Conservation (phyloP, 441 rosid genomes). For the Euphorbia corollata region DNA sequence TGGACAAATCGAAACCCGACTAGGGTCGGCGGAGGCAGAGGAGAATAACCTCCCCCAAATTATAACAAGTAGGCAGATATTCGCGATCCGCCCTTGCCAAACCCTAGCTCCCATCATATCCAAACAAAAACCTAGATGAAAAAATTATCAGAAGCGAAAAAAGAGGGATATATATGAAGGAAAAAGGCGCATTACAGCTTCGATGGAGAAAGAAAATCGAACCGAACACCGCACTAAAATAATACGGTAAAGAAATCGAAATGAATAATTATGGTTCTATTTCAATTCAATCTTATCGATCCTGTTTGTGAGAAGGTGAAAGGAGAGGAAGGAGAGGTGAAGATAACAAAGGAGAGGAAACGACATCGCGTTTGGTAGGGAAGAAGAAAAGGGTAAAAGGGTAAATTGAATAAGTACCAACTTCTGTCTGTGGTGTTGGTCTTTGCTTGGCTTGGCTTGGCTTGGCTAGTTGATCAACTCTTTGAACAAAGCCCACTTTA, state of each 20-base stretch:
- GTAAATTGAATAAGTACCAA: too few relatives aligned
- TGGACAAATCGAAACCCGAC: constrained; percentile 27
- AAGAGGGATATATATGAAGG: too few relatives aligned
- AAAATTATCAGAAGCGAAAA: too few relatives aligned
- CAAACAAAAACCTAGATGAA: too few relatives aligned
- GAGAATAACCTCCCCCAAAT: constrained; percentile 29
- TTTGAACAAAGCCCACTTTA: too few relatives aligned
- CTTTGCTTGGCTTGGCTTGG: too few relatives aligned
- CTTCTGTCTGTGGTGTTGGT: too few relatives aligned
- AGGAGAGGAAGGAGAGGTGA: neutral
- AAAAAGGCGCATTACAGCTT: too few relatives aligned
- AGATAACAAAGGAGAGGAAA: neutral
- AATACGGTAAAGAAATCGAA: neutral
- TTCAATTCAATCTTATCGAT: too few relatives aligned
- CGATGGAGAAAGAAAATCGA: neutral
- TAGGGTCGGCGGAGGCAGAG: constrained; percentile 22
- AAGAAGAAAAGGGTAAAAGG: too few relatives aligned
- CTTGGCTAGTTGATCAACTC: too few relatives aligned
- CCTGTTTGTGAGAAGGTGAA: neutral
- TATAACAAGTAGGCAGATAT: constrained; percentile 20
- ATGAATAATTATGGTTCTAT: neutral
- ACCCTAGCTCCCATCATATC: constrained; percentile 30
- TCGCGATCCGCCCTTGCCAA: constrained; percentile 38
- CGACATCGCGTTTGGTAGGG: neutral
- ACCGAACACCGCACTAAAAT: neutral